These are phyloP conservation scores for Carex scoparia DNA, from an alignment of 176 grass and related monocot genomes.

Conservation along the genomic window DNA sequence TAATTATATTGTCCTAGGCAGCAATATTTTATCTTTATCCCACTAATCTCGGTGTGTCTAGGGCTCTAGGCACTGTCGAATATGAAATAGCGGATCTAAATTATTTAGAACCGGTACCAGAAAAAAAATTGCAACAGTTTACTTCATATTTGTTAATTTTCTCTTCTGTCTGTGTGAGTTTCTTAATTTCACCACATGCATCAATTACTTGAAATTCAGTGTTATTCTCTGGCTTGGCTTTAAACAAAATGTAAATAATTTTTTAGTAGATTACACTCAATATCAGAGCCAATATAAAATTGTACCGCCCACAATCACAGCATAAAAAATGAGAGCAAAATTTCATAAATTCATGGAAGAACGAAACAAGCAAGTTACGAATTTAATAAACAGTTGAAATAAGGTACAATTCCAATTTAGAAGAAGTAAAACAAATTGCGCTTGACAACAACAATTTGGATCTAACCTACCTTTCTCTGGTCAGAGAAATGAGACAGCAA, in stretches of 20 bases:
- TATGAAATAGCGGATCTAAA: background rate
- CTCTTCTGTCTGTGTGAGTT: too few relatives aligned
- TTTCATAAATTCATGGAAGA: background rate
- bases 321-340: background rate
- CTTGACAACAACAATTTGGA: background rate
- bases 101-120: background rate
- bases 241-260: background rate
- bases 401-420: background rate
- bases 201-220: background rate
- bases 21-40: background rate
- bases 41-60: background rate
- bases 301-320: background rate
- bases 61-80: background rate
- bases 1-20: background rate
- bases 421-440: background rate
- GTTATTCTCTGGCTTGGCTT: background rate
- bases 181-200: too few relatives aligned
- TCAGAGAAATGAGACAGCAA: background rate
- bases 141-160: too few relatives aligned
- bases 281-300: background rate
- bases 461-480: background rate
- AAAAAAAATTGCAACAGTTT: too few relatives aligned
- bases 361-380: background rate
- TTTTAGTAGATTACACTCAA: background rate
- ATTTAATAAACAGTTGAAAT: constrained; percentile 10